Evolutionary conservation across 345 rosid genomes (phyloP).

Genomic region (Syzygium aqueum): DNA sequence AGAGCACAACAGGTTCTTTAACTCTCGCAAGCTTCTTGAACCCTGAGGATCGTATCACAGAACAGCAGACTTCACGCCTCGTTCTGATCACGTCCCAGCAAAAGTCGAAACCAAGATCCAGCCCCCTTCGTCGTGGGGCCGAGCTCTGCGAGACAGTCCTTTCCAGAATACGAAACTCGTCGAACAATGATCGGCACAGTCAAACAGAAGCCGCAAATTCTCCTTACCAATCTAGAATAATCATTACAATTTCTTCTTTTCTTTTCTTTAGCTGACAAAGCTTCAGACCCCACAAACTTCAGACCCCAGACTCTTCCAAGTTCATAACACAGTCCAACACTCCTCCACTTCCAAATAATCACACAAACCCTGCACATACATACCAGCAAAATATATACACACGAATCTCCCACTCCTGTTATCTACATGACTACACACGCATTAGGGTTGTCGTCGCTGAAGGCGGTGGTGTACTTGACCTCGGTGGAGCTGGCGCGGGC

Average conservation of each 20-base stretch:
- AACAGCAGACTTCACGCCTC: background rate
- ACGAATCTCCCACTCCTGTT: background rate
- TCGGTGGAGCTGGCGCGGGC: constrained; percentile 58
- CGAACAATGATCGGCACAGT: background rate
- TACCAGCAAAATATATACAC: background rate
- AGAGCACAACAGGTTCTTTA: background rate
- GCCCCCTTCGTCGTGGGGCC: background rate
- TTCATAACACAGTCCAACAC: background rate
- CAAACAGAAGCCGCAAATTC: background rate
- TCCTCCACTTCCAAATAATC: background rate
- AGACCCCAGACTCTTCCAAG: background rate
- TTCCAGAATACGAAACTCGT: background rate
- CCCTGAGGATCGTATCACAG: background rate
- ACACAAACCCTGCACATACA: background rate
- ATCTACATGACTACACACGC: constrained; percentile 48
- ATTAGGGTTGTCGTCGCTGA: constrained; percentile 52
- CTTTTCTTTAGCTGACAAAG: too few relatives aligned
- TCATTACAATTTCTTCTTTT: background rate
- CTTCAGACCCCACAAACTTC: background rate
- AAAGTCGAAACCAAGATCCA: background rate
- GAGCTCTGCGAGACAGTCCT: background rate
- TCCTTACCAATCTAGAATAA: background rate
- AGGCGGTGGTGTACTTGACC: constrained; percentile 49
- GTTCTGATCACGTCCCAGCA: background rate
- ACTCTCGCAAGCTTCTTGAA: background rate